Percentiles rank a stretch among this genome's conserved stretches.
These are phyloP conservation scores for Metarhizium humberi DNA, from an alignment of 2,329 filamentous ascomycete species.

Conservation along the genomic window DNA sequence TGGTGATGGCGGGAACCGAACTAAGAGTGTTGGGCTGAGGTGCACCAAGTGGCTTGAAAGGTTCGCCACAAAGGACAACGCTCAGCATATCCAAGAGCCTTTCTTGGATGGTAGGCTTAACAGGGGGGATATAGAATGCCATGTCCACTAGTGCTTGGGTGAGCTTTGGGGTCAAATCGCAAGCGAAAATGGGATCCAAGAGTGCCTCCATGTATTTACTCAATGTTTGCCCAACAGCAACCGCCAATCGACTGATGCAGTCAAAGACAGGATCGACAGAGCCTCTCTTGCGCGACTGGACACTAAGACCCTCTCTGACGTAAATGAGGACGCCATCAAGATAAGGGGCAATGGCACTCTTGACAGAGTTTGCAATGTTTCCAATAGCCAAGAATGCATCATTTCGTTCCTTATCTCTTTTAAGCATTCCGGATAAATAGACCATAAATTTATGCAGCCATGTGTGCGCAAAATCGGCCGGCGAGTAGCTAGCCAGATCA, in stretches of 20 bases:
- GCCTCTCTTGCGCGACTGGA: conserved; percentile 60
- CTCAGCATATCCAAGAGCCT: conserved; percentile 91
- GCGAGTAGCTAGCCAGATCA: conserved; percentile 84
- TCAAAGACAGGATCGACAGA: conserved; percentile 80
- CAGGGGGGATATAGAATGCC: conserved; percentile 96
- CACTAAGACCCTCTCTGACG: conserved; percentile 79
- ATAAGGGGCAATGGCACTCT: conserved; percentile 89
- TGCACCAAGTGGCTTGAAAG: conserved; percentile 86
- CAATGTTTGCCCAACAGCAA: conserved; percentile 89
- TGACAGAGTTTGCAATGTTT: conserved; percentile 91
- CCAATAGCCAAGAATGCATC: conserved; percentile 93
- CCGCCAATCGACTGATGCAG: conserved; percentile 92
- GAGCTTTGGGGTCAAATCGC: conserved; percentile 84
- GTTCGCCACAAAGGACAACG: conserved; percentile 82
- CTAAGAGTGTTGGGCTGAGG: conserved; percentile 74
- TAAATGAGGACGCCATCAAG: conserved; percentile 90
- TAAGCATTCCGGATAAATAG: conserved; percentile 85
- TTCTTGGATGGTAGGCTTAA: conserved; percentile 88
- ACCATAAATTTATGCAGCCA: conserved; percentile 97
- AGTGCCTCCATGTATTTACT: conserved; percentile 98
- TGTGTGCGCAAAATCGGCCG: conserved; percentile 75
- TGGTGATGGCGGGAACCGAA: conserved; percentile 72
- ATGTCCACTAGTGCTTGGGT: conserved; percentile 96
- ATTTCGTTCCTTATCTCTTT: conserved; percentile 89
- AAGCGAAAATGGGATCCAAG: conserved; percentile 92